phyloP scores from a whole-genome alignment of 495 filamentous ascomycete species.

The Aspergillus bridgeri region DNA sequence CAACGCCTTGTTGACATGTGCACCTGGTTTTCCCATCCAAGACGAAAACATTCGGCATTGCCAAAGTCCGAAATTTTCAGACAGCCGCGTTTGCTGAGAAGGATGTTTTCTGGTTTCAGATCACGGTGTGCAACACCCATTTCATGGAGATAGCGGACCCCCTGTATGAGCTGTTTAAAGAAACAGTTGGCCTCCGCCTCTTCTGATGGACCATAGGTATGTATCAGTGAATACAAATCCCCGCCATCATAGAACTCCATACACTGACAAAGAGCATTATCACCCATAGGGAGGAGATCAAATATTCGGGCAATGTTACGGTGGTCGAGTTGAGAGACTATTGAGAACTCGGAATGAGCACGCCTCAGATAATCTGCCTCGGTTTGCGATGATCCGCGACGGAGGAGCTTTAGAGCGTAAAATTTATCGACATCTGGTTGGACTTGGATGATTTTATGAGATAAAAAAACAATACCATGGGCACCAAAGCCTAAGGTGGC shows the following conservation, averaged over 20 bases:
- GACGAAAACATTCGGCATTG: conserved; percentile 98
- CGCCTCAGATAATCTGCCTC: conserved; percentile 97
- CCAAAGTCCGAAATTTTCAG: conserved; percentile 99
- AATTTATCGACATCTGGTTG: conserved; percentile 82
- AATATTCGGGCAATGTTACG: conserved; percentile 98
- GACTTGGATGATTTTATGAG: conserved; percentile 83
- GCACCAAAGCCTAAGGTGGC: conserved; percentile 94
- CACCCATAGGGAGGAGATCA: conserved; percentile 89
- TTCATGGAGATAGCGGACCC: conserved; percentile 98
- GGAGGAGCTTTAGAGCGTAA: conserved; percentile 97
- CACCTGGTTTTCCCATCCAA: conserved; percentile 97
- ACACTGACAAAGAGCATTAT: conserved; percentile 97
- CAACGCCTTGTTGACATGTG: conserved; percentile 98
- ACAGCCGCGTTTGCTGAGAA: conserved; percentile 84
- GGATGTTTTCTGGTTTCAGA: conserved; percentile 93
- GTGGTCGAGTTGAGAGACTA: conserved; percentile 91
- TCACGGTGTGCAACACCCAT: conserved; percentile 99
- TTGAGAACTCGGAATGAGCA: conserved; percentile 95
- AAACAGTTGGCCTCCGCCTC: conserved; percentile 94
- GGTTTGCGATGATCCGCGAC: conserved; percentile 85
- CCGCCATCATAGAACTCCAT: conserved; percentile 99
- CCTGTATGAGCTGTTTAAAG: conserved; percentile 99
- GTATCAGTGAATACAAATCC: conserved; percentile 90
- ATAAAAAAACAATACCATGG: conserved; percentile 95
- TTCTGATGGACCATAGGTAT: conserved; percentile 88